Conservation (phyloP, 2,329 filamentous ascomycete species). For the Arthroderma sp. region DNA sequence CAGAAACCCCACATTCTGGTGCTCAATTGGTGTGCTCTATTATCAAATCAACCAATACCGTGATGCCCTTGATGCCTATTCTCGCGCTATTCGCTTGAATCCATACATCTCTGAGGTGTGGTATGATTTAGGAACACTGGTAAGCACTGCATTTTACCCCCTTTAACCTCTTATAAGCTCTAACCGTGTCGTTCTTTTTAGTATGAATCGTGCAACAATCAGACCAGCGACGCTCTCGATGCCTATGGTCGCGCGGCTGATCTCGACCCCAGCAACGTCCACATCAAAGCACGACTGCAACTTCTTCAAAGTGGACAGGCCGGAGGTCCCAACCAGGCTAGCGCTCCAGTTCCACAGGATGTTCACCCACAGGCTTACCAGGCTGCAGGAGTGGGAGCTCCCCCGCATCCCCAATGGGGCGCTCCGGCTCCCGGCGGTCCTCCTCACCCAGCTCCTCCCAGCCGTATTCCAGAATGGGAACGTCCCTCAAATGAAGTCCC, state of each 20-base stretch:
- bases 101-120: slow-evolving; percentile 98
- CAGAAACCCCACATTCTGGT: slow-evolving; percentile 97
- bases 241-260: slow-evolving; percentile 91
- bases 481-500: slow-evolving; percentile 66
- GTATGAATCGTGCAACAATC: slow-evolving; percentile 99
- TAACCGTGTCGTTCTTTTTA: slow-evolving; percentile 23
- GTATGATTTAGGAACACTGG: slow-evolving; percentile 93
- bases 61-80: slow-evolving; percentile 94
- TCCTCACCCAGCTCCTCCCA: slow-evolving; percentile 49
- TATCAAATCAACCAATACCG: slow-evolving; percentile 99
- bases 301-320: slow-evolving; percentile 70
- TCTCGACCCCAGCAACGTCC: slow-evolving; percentile 80
- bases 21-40: slow-evolving; percentile 95
- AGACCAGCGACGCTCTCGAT: slow-evolving; percentile 89
- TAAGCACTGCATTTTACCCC: slow-evolving; percentile 38
- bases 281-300: slow-evolving; percentile 90
- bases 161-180: slow-evolving; percentile 16
- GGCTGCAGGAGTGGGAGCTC: slow-evolving; percentile 64
- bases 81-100: slow-evolving; percentile 87
- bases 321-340: slow-evolving; percentile 56
- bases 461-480: slow-evolving; percentile 47
- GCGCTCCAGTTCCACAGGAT: slow-evolving; percentile 66
- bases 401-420: slow-evolving; percentile 80
- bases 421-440: slow-evolving; percentile 46
- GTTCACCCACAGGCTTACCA: slow-evolving; percentile 93